Conservation (phyloP, 257 asterid genomes). For the Nyctanthes arbortristis region DNA sequence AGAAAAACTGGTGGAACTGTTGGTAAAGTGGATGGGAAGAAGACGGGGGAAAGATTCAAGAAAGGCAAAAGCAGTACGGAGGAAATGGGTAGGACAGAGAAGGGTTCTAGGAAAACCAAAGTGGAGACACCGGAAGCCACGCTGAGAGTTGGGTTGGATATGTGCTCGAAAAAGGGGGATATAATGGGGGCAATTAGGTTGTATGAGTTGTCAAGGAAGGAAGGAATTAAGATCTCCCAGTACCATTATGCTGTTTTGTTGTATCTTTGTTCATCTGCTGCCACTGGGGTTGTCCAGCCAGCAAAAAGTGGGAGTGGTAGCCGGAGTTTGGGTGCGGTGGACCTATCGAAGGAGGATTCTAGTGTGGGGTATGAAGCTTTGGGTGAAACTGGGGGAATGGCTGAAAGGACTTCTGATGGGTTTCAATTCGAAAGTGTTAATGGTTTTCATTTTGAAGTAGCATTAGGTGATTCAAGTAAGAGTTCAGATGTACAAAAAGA, state of each 20-base stretch:
- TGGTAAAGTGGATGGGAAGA: slow-evolving; percentile 18
- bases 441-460: slow-evolving; percentile 19
- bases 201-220: slow-evolving; percentile 59
- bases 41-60: slow-evolving; percentile 8
- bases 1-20: slow-evolving; percentile 16
- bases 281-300: slow-evolving; percentile 76
- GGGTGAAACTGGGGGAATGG: slow-evolving; percentile 28
- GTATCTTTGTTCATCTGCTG: slow-evolving; percentile 90
- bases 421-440: slow-evolving; percentile 10
- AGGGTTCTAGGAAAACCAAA: slow-evolving; percentile 45
- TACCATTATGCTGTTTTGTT: slow-evolving; percentile 80
- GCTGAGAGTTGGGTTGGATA: slow-evolving; percentile 64
- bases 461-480: slow-evolving; percentile 12
- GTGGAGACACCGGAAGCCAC: slow-evolving; percentile 36
- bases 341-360: slow-evolving; percentile 30
- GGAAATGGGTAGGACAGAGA: slow-evolving; percentile 35
- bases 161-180: slow-evolving; percentile 84
- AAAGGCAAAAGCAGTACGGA: slow-evolving; percentile 14
- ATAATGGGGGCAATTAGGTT: slow-evolving; percentile 60
- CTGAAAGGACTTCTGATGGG: slow-evolving; percentile 16
- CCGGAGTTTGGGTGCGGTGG: slow-evolving; percentile 46
- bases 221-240: slow-evolving; percentile 53
- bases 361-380: slow-evolving; percentile 27
- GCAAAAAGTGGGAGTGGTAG: slow-evolving; percentile 70
- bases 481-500: slow-evolving; percentile 13